Evolutionary conservation across 2,329 filamentous ascomycete genomes (phyloP), one percentile per base, ranked within the genome.

Genomic region (Bipolaris cookei): DNA sequence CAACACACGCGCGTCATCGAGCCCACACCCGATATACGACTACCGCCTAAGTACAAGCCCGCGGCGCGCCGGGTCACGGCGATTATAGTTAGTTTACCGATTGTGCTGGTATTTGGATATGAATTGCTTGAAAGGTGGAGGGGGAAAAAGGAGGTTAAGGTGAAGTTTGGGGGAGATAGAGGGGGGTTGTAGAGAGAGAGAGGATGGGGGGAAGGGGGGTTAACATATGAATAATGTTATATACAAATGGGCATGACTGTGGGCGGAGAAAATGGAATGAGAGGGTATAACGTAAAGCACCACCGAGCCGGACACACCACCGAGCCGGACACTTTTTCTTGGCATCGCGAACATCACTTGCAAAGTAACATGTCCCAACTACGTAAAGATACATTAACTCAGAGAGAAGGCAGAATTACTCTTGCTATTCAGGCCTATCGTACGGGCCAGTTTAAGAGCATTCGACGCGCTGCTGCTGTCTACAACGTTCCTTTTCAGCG

Each of bases 1-100:
- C 42, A 35, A 14, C 44, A 38, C 16, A 61, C 49, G 6, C 55
- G 59, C 49, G 57, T 69, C 28, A 67, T 68, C 25, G 66, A 69
- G 50, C 67, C 67, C 10, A 63, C 51, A 3, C 55, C 59, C 1
- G 59, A 70, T 34, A 65, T 61, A 10, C 53, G 58, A 5, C 49
- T 75, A 18, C 69, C 70, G 16, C 45, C 59, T 1, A 73, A 75
- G 41, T 77, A 77, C 64, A 69, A 70, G 48, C 65, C 67, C 3
- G 69, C 71, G 1, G 69, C 67, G 43, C 60, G 74, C 2, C 55
- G 72, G 0, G 63, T 76, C 1, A 72, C 68, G 30, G 64, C 67
- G 11, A 73, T 77, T 5, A 75, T 77, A 5, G 74, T 77, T 7
- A 71, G 68, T 8, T 53, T 76, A 30, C 75, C 75, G 1, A 51